Conservation (phyloP, 1,284 basidiomycete species). For the Cryptococcus sp. region DNA sequence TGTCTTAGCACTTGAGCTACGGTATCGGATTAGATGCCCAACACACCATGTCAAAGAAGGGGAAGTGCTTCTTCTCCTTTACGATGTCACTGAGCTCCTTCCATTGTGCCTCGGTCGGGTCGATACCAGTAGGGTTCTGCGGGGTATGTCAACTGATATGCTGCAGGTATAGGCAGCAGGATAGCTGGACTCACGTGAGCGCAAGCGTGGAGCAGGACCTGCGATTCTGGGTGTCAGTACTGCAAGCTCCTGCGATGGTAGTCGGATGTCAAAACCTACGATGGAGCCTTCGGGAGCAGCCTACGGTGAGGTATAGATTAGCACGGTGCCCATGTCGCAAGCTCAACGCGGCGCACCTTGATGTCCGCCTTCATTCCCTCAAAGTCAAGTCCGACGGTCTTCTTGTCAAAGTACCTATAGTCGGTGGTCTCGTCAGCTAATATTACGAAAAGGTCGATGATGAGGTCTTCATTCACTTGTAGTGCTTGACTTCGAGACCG, state of each 20-base stretch:
- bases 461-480: conserved; percentile 57
- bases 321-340: conserved; percentile 3
- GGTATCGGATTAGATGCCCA: conserved; percentile 1
- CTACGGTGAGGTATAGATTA: conserved; percentile 16
- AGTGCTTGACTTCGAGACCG: conserved; percentile 87
- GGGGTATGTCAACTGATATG: background rate
- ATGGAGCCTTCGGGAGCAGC: conserved; percentile 57
- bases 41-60: conserved; percentile 63
- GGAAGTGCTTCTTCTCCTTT: conserved; percentile 60
- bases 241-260: background rate
- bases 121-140: conserved; percentile 97
- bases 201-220: conserved; percentile 59
- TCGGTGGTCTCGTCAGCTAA: background rate
- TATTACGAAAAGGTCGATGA: background rate
- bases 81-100: conserved; percentile 83
- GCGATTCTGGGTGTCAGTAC: background rate
- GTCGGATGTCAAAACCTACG: conserved; percentile 14
- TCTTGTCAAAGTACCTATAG: conserved; percentile 81
- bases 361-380: conserved; percentile 86
- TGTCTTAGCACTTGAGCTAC: too few species aligned
- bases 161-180: conserved; percentile 21
- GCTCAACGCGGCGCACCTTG: conserved; percentile 57
- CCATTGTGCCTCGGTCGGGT: conserved; percentile 95
- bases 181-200: conserved; percentile 52
- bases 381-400: conserved; percentile 92